Conservation (phyloP, 1,139 yeast genomes). For the Lodderomyces orthopsilosis region DNA sequence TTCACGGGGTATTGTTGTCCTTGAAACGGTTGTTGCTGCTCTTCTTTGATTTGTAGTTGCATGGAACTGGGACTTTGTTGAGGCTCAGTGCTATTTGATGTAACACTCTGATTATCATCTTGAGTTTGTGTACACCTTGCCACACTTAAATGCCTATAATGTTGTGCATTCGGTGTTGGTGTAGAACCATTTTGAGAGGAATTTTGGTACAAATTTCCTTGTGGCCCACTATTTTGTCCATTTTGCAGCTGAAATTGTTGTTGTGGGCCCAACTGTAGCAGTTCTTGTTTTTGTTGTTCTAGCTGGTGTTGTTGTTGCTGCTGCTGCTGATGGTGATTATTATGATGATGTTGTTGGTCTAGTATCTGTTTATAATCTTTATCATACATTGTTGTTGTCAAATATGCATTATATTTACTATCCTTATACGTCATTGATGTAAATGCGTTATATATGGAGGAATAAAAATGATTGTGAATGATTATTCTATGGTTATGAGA, state of each 20-base stretch:
- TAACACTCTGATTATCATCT: neutral
- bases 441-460: too few species aligned
- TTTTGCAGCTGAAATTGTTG: slow-evolving; percentile 2
- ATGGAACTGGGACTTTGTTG: neutral
- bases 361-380: slow-evolving; percentile 13
- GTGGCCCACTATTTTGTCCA: neutral
- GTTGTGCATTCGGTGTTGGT: slow-evolving; percentile 5
- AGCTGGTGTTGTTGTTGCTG: slow-evolving; percentile 2
- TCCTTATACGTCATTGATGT: slow-evolving; percentile 26
- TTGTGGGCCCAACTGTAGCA: slow-evolving; percentile 2
- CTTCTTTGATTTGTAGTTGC: neutral
- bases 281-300: slow-evolving; percentile 8
- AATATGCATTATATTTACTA: slow-evolving; percentile 32
- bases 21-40: neutral
- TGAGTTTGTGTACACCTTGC: neutral
- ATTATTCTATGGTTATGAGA: neutral
- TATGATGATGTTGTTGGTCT: slow-evolving; percentile 5
- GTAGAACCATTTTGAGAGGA: slow-evolving; percentile 4
- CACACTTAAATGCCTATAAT: neutral
- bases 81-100: neutral
- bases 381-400: slow-evolving; percentile 28
- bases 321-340: slow-evolving; percentile 2
- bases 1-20: neutral
- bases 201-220: neutral
- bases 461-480: neutral